Evolutionary conservation across 768 basidiomycete species (phyloP), one percentile per base, ranked within the genome.

Genomic region (Trametes maxima): DNA sequence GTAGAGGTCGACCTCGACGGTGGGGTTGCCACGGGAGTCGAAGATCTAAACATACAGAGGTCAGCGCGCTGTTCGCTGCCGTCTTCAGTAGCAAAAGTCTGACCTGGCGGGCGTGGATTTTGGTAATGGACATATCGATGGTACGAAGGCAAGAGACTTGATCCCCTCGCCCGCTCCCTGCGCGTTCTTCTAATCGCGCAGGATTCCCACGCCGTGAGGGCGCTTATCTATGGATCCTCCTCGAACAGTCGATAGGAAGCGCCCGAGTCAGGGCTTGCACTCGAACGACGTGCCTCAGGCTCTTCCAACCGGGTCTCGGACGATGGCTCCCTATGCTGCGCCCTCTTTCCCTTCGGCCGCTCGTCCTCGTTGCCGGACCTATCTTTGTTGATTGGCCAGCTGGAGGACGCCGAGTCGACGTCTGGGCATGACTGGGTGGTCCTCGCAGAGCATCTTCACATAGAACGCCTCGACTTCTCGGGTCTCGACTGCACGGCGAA

Each of bases 21-120:
- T 96, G 70, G 92, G 94, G 85, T 98, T 95, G 70, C 95, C 95
- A 73, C 96, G 94, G 73, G 95, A 98, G 84, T 98, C 96, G 76
- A 97, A 98, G 87, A 98, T 96, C 96, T 98, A 71, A 25, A 36
- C 35, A 46, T 51, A 44, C 33, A 47, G 93, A 95, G 86, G 97
- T 95, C 94, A 96, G 72, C 37, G 51, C 54, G 39, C 48, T 21
- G 17, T 52, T 19, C 21, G 13, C 16, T 36, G 58, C 14, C 37
- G 37, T 54, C 36, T 22, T 22, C 17, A 17, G 37, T 19, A 24
- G 53, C 47, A 42, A 36, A 48, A 39, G 42, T 62, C 74, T 64
- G 77, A 92, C 94, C 88, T 95, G 94, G 74, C 95, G 93, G 71
- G 94, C 94, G 79, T 88, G 83, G 72, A 97, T 78, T 80, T 95